Evolutionary conservation across 2,329 filamentous ascomycete genomes (phyloP), one percentile per base, ranked within the genome.

Genomic region (Aspergillus ruber): DNA sequence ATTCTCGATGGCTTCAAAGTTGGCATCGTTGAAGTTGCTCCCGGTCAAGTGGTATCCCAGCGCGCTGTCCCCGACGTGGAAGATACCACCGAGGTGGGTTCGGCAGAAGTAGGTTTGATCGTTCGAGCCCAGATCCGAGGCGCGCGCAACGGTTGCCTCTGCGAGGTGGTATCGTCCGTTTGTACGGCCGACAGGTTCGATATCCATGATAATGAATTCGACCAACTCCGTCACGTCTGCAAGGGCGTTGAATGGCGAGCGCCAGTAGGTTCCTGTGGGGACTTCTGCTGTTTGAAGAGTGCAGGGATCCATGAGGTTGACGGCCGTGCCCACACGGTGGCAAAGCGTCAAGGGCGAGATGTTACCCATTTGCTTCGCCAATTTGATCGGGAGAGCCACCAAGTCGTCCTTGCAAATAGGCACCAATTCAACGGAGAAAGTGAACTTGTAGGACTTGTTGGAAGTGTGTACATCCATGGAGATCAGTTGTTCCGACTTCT

Each of bases 331-430:
- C 47, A 98, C 84, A 56, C 87, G 82, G 68, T 90, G 82, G 75
- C 93, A 97, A 33, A 98, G 76, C 1, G 85, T 82, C 33, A 98
- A 75, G 3, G 93, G 93, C 1, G 83, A 80, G 59, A 97, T 95
- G 68, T 95, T 96, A 53, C 93, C 90, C 44, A 86, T 76, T 47
- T 85, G 82, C 67, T 90, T 93, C 12, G 93, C 93, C 50, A 97
- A 75, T 57, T 89, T 90, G 53, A 95, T 83, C 1, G 93, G 93
- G 32, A 98, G 74, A 1, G 88, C 90, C n/a, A 98, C 88, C 23
- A 98, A 76, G 64, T 98, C 93, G 60, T 98, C 93, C 70, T 96
- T 95, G 77, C 93, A 97, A 43, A 98, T 90, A 1, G 93, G 93
- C 21, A 97, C 85, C 43, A 98, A 71, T 65, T 96, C 88, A 46